These are phyloP conservation scores for Leccinum subrobustum DNA, from an alignment of 1,284 basidiomycete genomes.

Conservation along the genomic window DNA sequence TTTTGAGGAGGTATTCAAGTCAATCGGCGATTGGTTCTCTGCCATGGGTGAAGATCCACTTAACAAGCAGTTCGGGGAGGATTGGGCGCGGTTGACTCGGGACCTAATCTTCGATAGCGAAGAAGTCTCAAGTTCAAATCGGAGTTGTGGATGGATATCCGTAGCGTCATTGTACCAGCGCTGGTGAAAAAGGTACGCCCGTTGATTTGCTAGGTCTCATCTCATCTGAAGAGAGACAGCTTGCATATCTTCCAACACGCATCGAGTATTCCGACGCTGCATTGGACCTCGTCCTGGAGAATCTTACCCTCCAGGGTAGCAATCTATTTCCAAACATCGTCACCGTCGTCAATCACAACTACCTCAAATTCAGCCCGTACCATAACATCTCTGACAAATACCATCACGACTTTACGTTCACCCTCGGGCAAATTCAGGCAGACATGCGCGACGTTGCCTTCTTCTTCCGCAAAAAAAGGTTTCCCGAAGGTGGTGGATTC, in stretches of 20 bases:
- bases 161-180: slow-evolving; percentile 78
- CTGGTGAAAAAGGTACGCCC: slow-evolving; percentile 63
- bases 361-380: slow-evolving; percentile 82
- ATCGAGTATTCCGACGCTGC: slow-evolving; percentile 88
- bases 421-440: slow-evolving; percentile 86
- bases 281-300: slow-evolving; percentile 91
- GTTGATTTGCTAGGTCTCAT: too few relatives aligned
- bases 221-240: slow-evolving; percentile 36
- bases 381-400: slow-evolving; percentile 53
- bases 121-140: slow-evolving; percentile 88
- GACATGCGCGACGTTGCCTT: slow-evolving; percentile 93
- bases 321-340: slow-evolving; percentile 84
- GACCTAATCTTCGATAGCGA: slow-evolving; percentile 78
- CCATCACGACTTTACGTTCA: slow-evolving; percentile 71
- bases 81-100: slow-evolving; percentile 81
- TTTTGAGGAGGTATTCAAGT: slow-evolving; percentile 79
- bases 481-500: slow-evolving; percentile 83
- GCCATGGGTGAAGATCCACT: slow-evolving; percentile 85
- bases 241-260: slow-evolving; percentile 88
- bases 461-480: slow-evolving; percentile 79
- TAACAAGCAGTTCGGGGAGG: slow-evolving; percentile 78
- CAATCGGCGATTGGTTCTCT: slow-evolving; percentile 74
- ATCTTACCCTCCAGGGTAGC: slow-evolving; percentile 83
- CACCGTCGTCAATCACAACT: slow-evolving; percentile 81
- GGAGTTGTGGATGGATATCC: slow-evolving; percentile 83